Base-by-base conservation (phyloP, 2,329 filamentous ascomycete species). In the Claviceps fusiformis region DNA sequence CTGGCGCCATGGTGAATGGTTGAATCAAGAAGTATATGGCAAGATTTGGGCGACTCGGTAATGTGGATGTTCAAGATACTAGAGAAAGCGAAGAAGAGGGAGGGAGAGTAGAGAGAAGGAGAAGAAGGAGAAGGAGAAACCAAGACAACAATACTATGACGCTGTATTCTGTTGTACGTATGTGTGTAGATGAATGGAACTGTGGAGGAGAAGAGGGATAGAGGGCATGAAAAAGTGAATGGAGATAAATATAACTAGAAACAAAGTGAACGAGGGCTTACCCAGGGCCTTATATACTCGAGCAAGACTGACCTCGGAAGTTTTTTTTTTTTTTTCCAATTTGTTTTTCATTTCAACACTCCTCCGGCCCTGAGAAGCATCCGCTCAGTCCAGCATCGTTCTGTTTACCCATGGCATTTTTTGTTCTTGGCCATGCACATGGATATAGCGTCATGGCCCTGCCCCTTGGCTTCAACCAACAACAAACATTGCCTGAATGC, bases 1-100 rank as follows among this genome's bases (percentile, higher is more conserved):
- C 66, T 62, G 68, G 68, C 59, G 67, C 66, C 68, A 70, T 70
- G 56, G 55, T 63, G 62, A 61, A 37, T 11, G n/a, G 8, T 17
- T 41, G 5, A 45, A 43, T 44, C 5, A 31, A 24, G 11, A 41
- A 27, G 24, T 43, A 19, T 7, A n/a, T n/a, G n/a, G 5, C 31
- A 31, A 15, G 24, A 29, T 31, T 17, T 33, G 29, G 27, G 29
- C 35, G 9, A 31, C 13, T 15, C 1, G 11, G 43, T 45, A 24
- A 45, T 24, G n/a, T 45, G 43, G 43, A 13, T 27, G 9, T 37
- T 37, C 6, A 10, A 37, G 35, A 37, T 5, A 9, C 10, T 9
- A 37, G 19, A n/a, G n/a, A n/a, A n/a, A n/a, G n/a, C n/a, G n/a
- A 61, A 62, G 48, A 17, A 53, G 27, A 24, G 6, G 27, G 3